Evolutionary conservation across 306 rosid genomes (phyloP), one percentile per base, ranked within the genome.

Genomic region (Acmispon strigosus): DNA sequence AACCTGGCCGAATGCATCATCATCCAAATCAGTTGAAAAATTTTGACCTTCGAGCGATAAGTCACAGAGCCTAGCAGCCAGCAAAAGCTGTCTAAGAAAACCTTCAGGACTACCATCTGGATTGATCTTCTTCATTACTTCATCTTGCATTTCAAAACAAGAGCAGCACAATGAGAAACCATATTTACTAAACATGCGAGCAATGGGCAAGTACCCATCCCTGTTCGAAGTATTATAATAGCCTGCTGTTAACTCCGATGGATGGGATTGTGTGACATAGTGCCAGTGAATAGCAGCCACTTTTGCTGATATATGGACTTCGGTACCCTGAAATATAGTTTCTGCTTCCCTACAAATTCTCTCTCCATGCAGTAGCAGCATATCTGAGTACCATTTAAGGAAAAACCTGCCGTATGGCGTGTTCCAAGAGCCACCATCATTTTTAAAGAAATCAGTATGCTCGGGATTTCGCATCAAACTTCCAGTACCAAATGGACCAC

Each of bases 181-280:
- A 50, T 90, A 78, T 83, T 82, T 82, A 17, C 86, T 90, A 73
- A 92, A 76, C 86, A 92, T 78, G 74, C 96, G 90, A 42, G 83
- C 86, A 47, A 90, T 76, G 61, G 91, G 93, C n/a, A 84, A 82
- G 81, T 86, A 90, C 64, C 96, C 98, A 9, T 90, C 87, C 79
- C 91, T 76, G 37, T 64, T 53, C 7, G 44, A 70, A 75, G 92
- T 88, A 67, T 90, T 88, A 84, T 86, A 92, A 68, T 90, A 92
- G 20, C 96, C 98, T 24, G 98, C 93, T 1, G 90, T 90, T 74
- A 90, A 76, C 87, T 90, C 98, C 0, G 96, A 90, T 18, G 93
- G 91, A 70, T 90, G 96, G 80, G 96, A 90, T 61, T 84, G 65
- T 22, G 78, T 84, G 78, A 41, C 50, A 57, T 80, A 86, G 73